A percentile compares a stretch with the other conserved stretches of the same genome.
phyloP scores from a whole-genome alignment of 305 asterid genomes.

The Rubia peregrina region DNA sequence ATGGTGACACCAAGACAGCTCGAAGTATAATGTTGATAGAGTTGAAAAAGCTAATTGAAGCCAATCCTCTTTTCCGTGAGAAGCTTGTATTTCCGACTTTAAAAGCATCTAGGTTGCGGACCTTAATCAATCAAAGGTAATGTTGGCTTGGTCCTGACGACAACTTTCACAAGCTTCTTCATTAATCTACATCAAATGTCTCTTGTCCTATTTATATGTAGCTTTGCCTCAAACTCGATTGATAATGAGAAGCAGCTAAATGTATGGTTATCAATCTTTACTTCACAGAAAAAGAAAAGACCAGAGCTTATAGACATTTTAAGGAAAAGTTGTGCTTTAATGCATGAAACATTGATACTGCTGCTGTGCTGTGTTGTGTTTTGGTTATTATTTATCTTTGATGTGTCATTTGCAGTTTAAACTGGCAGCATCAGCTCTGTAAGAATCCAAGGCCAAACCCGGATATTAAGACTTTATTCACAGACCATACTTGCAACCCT shows the following conservation, averaged over 20 bases:
- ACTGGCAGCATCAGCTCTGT: constrained; percentile 98
- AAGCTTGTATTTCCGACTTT: constrained; percentile 66
- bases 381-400: neutral
- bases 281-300: neutral
- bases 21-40: constrained; percentile 65
- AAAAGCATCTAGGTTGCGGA: constrained; percentile 70
- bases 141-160: neutral
- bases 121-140: constrained; percentile 73
- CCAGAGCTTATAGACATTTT: neutral
- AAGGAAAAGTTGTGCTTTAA: neutral
- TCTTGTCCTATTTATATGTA: neutral
- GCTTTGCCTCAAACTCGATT: neutral
- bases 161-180: neutral
- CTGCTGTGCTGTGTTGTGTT: neutral
- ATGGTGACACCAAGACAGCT: constrained; percentile 84
- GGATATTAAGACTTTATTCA: constrained; percentile 81
- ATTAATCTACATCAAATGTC: neutral
- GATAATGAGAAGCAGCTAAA: neutral
- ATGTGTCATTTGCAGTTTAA: constrained; percentile 50
- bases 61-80: constrained; percentile 73
- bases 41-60: constrained; percentile 66
- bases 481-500: constrained; percentile 75
- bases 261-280: neutral
- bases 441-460: constrained; percentile 91
- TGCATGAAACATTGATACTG: neutral